Conservation (phyloP, 2,329 filamentous ascomycete genomes). For the Colletotrichum caudatum region DNA sequence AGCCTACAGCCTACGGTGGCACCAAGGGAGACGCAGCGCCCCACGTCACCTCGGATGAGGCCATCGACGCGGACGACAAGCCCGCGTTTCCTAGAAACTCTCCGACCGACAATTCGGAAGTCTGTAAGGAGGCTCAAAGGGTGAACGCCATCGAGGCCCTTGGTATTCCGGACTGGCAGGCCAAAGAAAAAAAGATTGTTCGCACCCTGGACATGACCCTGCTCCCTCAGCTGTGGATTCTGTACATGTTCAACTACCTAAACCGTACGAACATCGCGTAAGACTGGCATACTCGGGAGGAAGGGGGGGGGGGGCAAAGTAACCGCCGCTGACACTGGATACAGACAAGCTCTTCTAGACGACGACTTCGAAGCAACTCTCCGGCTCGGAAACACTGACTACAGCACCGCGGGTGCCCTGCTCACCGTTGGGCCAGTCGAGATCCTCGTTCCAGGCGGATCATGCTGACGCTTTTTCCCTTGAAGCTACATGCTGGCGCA, state of each 20-base stretch:
- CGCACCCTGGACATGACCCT: constrained; percentile 42
- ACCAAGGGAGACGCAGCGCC: constrained; percentile 11
- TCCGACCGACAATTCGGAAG: constrained; percentile 12
- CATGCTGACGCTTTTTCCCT: constrained; percentile 12
- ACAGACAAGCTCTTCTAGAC: constrained; percentile 44
- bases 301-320: neutral
- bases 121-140: constrained; percentile 5
- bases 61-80: neutral
- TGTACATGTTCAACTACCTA: constrained; percentile 45
- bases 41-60: constrained; percentile 16
- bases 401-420: constrained; percentile 45
- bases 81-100: constrained; percentile 6
- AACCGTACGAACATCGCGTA: constrained; percentile 43
- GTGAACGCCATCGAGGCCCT: constrained; percentile 16
- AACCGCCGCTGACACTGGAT: neutral
- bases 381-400: constrained; percentile 43
- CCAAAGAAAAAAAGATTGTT: constrained; percentile 40
- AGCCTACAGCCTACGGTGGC: neutral
- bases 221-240: constrained; percentile 43
- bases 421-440: constrained; percentile 44
- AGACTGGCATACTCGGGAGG: neutral
- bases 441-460: neutral
- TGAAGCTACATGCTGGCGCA: constrained; percentile 70
- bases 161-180: constrained; percentile 28
- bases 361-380: constrained; percentile 44